Evolutionary conservation across 129 eudicot species (phyloP).

Genomic region (Saussurea involucrata): DNA sequence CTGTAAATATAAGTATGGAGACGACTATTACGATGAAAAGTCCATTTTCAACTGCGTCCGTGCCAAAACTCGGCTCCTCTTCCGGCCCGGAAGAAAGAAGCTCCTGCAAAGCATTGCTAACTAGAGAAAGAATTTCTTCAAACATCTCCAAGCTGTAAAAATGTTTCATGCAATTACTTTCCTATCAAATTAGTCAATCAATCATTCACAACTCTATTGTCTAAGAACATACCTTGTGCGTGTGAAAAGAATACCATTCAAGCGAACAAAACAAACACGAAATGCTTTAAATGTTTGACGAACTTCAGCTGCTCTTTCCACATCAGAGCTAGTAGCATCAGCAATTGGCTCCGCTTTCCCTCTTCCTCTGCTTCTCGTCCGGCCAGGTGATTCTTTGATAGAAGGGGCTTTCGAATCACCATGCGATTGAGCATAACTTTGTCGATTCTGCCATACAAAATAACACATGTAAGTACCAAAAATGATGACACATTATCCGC

Average conservation of each 20-base stretch:
- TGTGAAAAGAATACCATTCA: constrained; percentile 63
- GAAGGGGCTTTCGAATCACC: constrained; percentile 27
- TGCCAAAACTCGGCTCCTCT: constrained; percentile 43
- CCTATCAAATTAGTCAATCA: not conserved
- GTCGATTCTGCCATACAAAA: constrained; percentile 52
- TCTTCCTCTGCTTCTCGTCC: constrained; percentile 25
- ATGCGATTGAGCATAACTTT: constrained; percentile 44
- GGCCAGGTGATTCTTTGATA: constrained; percentile 28
- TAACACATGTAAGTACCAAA: not conserved
- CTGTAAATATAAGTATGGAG: constrained; percentile 51
- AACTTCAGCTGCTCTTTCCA: constrained; percentile 26
- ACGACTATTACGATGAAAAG: constrained; percentile 49
- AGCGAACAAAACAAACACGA: constrained; percentile 48
- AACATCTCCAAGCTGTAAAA: constrained; percentile 57
- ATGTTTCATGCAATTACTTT: not conserved
- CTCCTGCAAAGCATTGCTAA: constrained; percentile 36
- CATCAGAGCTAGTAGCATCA: constrained; percentile 9
- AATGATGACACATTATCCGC: not conserved
- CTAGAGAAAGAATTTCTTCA: constrained; percentile 42
- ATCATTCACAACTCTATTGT: not conserved
- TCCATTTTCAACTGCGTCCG: constrained; percentile 41
- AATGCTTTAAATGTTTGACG: constrained; percentile 41
- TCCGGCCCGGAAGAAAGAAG: constrained; percentile 55
- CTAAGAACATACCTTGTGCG: constrained; percentile 55
- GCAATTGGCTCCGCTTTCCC: constrained; percentile 25